Percentiles rank a stretch among this genome's conserved stretches.
These are phyloP conservation scores for Dendrobium catenatum DNA, from an alignment of 106 monocot genomes.

Conservation along the genomic window DNA sequence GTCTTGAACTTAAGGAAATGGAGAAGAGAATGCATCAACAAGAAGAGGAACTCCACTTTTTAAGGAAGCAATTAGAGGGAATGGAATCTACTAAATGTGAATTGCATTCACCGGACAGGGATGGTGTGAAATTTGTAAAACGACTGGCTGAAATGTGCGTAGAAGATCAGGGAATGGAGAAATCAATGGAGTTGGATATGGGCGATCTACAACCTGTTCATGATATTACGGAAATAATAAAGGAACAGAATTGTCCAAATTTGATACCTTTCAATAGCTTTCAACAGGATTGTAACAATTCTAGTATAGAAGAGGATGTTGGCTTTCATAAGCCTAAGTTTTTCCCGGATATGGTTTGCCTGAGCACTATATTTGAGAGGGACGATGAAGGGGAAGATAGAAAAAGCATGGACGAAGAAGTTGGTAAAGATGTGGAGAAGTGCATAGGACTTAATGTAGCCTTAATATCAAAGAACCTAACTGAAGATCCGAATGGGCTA, in stretches of 20 bases:
- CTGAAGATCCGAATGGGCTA: slow-evolving; percentile 1
- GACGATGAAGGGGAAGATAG: slow-evolving; percentile 53
- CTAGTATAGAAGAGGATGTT: slow-evolving; percentile 12
- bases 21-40: slow-evolving; percentile 54
- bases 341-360: slow-evolving; percentile 29
- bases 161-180: slow-evolving; percentile 63
- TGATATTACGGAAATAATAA: slow-evolving; percentile 67
- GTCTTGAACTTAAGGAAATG: slow-evolving; percentile 49
- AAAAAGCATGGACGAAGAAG: slow-evolving; percentile 40
- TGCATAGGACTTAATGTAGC: neutral
- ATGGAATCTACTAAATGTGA: slow-evolving; percentile 30
- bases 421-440: slow-evolving; percentile 63
- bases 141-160: slow-evolving; percentile 38
- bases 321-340: slow-evolving; percentile 8
- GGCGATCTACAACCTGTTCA: slow-evolving; percentile 43
- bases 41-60: slow-evolving; percentile 48
- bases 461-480: neutral
- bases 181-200: slow-evolving; percentile 86
- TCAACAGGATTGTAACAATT: neutral
- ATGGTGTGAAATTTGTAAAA: slow-evolving; percentile 39
- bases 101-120: slow-evolving; percentile 12
- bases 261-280: neutral
- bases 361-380: slow-evolving; percentile 82
- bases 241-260: slow-evolving; percentile 9
- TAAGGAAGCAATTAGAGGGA: slow-evolving; percentile 38